Evolutionary conservation across 2,329 filamentous ascomycete genomes (phyloP).

Genomic region (Epicoccum nigrum): DNA sequence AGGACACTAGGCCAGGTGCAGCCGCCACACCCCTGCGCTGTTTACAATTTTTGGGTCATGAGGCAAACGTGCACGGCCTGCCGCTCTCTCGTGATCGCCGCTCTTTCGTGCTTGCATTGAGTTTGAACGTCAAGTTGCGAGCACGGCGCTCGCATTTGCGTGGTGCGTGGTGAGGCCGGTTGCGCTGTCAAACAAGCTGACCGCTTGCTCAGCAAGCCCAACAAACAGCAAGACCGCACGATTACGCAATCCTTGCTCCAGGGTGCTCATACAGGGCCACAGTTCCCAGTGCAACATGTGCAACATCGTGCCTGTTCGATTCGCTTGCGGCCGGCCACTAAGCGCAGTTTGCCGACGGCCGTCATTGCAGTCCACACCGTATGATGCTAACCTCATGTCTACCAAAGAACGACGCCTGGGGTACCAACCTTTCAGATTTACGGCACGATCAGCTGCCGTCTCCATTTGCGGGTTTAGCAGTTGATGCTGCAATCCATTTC

Average conservation of each 20-base stretch:
- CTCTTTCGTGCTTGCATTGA: constrained; percentile 13
- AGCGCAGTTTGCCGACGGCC: constrained; percentile 27
- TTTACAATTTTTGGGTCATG: constrained; percentile 42
- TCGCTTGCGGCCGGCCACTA: constrained; percentile 4
- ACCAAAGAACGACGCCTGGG: constrained; percentile 28
- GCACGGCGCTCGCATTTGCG: constrained; percentile 7
- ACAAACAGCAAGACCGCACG: neutral
- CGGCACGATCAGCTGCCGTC: constrained; percentile 22
- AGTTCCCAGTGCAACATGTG: neutral
- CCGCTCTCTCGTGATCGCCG: constrained; percentile 37
- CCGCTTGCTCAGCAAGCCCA: constrained; percentile 7
- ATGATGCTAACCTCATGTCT: constrained; percentile 23
- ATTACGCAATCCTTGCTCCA: constrained; percentile 12
- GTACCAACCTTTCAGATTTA: constrained; percentile 16
- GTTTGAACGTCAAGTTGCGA: constrained; percentile 20
- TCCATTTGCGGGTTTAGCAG: constrained; percentile 20
- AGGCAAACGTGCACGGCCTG: constrained; percentile 39
- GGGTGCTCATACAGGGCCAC: neutral
- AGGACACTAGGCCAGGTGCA: constrained; percentile 27
- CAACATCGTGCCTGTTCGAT: constrained; percentile 1
- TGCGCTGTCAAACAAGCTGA: constrained; percentile 11
- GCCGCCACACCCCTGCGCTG: constrained; percentile 28
- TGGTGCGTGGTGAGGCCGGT: neutral
- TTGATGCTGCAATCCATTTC: neutral
- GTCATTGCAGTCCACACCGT: constrained; percentile 9